These are phyloP conservation scores for Cladophialophora bantiana DNA, from an alignment of 2,329 filamentous ascomycete species.

Conservation along the genomic window DNA sequence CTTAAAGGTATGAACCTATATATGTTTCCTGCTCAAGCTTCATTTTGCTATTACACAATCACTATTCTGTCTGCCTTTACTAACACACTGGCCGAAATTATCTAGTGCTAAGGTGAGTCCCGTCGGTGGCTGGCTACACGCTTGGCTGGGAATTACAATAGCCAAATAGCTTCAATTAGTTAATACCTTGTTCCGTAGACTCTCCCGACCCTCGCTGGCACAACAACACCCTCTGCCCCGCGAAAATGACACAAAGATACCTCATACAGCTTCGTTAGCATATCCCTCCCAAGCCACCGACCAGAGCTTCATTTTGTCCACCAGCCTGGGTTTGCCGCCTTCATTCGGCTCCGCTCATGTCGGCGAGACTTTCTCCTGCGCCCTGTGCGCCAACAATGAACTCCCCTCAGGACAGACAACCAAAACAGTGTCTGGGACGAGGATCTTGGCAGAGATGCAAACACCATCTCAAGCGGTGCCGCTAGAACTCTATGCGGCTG, in stretches of 20 bases:
- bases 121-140: neutral
- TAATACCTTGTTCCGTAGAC: conserved; percentile 55
- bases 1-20: conserved; percentile 64
- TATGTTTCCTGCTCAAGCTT: neutral
- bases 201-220: conserved; percentile 71
- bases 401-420: conserved; percentile 51
- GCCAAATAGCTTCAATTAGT: neutral
- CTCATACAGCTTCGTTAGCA: conserved; percentile 73
- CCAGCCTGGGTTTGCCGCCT: conserved; percentile 78
- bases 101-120: conserved; percentile 62
- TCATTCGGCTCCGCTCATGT: conserved; percentile 95
- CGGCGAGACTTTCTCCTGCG: conserved; percentile 93
- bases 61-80: conserved; percentile 14
- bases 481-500: conserved; percentile 59
- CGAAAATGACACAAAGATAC: conserved; percentile 56
- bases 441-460: conserved; percentile 93
- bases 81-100: conserved; percentile 20
- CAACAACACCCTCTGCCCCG: conserved; percentile 54
- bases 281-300: conserved; percentile 64
- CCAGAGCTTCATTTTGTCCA: conserved; percentile 60
- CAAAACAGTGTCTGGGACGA: conserved; percentile 72
- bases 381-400: conserved; percentile 95
- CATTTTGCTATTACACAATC: conserved; percentile 27
- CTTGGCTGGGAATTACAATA: neutral
- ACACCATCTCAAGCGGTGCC: conserved; percentile 77